Evolutionary conservation across 176 grass and related monocot species (phyloP), one percentile per base, ranked within the genome.

Genomic region (Tillandsia fasciculata): DNA sequence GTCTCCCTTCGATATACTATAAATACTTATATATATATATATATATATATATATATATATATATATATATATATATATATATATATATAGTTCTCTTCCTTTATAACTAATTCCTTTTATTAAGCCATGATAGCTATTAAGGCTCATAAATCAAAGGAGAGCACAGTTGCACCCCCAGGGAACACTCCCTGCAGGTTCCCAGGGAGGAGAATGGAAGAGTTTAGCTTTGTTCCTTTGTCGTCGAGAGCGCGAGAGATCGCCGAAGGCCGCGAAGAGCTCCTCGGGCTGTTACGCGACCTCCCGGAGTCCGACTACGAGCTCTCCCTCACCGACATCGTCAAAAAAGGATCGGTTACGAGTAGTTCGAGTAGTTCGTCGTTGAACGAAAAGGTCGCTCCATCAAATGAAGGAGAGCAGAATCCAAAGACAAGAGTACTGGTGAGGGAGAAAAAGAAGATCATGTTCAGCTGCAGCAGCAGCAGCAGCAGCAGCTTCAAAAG

Each of bases 251-350:
- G 71, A 74, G 86, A 87, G 79, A 96, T 92, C 70, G 86, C 86
- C 53, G 79, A 78, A 61, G 67, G 76, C 49, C 42, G 74, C 52
- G 86, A 96, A 57, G 92, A 92, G 86, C 79, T 96, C 81, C 73
- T 92, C 49, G 72, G 81, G 63, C 85, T 89, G 59, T 66, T 96
- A 68, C 83, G n/a, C 29, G 93, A 82, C 68, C 71, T 96, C 47
- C 86, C 88, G 11, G 86, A 89, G 79, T 86, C 83, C 2, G 88
- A 89, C 5, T 85, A 84, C 70, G 92, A 96, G 85, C 81, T 96
- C 59, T 96, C 88, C 18, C 81, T 96, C 74, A 10, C 12, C 63
- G 88, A 92, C 77, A 83, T 92, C 53, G 86, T 92, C 61, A 86
- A 96, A 57, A 78, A 78, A 72, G 74, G 67, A 64, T 63, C 64